Base-by-base conservation (phyloP, 176 grass and related monocot species). In the Rhipidocladum racemiflorum region DNA sequence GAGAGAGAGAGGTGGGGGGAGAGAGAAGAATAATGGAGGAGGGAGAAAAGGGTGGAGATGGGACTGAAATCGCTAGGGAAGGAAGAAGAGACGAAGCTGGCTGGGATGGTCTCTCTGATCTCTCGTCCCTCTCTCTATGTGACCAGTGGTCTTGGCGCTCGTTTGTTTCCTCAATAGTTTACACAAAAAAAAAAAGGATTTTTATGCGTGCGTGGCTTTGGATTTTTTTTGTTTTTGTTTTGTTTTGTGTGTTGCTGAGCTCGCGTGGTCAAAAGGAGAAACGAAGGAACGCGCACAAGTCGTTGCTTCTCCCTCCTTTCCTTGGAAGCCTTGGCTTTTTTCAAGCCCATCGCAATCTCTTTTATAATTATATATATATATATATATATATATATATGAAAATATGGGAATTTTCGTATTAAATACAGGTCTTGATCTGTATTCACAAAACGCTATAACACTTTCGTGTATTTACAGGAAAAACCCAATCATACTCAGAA, bases 211-310 rank as follows among this genome's bases (percentile, higher is more conserved):
- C 7, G 27, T 6, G 36, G 17, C 2, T 69, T 23, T 59, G n/a
- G 0, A 60, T 74, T n/a, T n/a, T n/a, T n/a, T n/a, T n/a, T n/a
- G n/a, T n/a, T n/a, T n/a, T n/a, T n/a, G n/a, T n/a, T n/a, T n/a
- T n/a, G n/a, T n/a, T n/a, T 12, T 17, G 17, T 36, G 35, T 66
- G 75, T 60, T 24, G 80, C 74, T 61, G 48, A 7, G 57, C 55
- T 78, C 73, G 75, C 81, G 46, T 86, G 85, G 90, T 95, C 90
- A 95, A 95, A 95, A 95, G 86, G 65, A 64, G 74, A 67, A 23
- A 14, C 15, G 2, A 42, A 50, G 38, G 14, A 50, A 92, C 75
- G 90, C 87, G 90, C 76, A 51, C 81, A 70, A 79, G 63, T 88
- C 15, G 77, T 59, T 76, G 68, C 86, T 89, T 85, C 82, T 51